Base-by-base conservation (phyloP, 2,329 filamentous ascomycete species). In the Sordariomycetes sp. region DNA sequence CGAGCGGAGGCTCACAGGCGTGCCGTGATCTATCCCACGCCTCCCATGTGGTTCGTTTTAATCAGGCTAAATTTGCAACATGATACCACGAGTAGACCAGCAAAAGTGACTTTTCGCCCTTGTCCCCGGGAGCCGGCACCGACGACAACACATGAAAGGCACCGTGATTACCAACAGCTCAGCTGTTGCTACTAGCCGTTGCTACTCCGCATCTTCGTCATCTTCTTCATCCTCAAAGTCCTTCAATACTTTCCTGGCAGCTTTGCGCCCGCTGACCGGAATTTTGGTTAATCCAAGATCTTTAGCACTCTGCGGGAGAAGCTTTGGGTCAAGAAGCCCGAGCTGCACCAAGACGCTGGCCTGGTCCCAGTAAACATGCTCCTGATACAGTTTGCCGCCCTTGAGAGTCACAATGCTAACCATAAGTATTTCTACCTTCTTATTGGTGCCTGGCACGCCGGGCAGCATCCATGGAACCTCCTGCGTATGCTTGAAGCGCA, bases 351-450 rank as follows among this genome's bases (percentile, higher is more conserved):
- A 48, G 3, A 72, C 72, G 0, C 72, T 78, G 0, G 64, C 72
- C 45, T 79, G 74, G 33, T 81, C 76, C 75, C 76, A 81, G 21
- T 70, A 64, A 10, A 80, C 75, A 39, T 79, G 74, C 46, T 81
- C 76, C 28, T 77, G 72, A 32, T 70, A 74, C 1, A 81, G 47
- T 7, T 72, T 64, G 30, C 77, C 73, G 1, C 73, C 76, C 3
- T 70, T 63, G 29, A 81, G 57, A 14, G 69, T 70, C 0, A 80
- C 73, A 3, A 81, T 61, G 3, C 68, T 66, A 0, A 73, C 77
- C 37, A 79, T 66, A 0, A 76, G 66, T 4, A 81, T 62, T 27
- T 69, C 61, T 2, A 79, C 60, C 5, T 57, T 49, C 39, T 59
- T 63, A 26, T 60, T 55, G 0, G 72, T 81, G 0, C 75, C 65